These are phyloP conservation scores for Pythium sukuiense DNA, from an alignment of 352 stramenopile species.

Conservation along the genomic window DNA sequence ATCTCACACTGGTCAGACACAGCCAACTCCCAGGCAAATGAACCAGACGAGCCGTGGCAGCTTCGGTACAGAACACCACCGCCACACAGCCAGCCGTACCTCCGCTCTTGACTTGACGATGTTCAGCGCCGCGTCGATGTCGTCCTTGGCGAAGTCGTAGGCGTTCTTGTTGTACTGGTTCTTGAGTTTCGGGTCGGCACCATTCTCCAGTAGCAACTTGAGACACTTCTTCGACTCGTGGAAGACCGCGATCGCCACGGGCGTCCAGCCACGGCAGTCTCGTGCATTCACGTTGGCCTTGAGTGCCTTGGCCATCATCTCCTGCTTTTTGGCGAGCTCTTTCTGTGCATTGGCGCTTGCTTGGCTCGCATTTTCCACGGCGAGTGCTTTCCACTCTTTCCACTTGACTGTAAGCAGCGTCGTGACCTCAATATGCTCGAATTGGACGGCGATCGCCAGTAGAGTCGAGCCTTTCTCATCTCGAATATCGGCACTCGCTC, in stretches of 20 bases:
- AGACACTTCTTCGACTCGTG: conserved; percentile 80
- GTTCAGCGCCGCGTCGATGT: conserved; percentile 82
- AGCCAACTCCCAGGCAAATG: not conserved
- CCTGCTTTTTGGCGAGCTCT: conserved; percentile 28
- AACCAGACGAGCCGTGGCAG: not conserved
- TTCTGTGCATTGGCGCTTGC: conserved; percentile 30
- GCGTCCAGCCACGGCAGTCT: conserved; percentile 86
- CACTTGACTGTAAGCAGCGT: conserved; percentile 61
- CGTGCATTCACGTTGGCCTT: conserved; percentile 73
- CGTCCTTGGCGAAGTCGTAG: conserved; percentile 88
- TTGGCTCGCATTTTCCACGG: conserved; percentile 15
- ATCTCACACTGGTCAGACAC: not conserved
- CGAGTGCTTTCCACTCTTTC: conserved; percentile 35
- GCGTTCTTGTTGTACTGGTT: conserved; percentile 91
- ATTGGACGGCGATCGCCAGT: conserved; percentile 69
- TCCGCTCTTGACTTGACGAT: conserved; percentile 75
- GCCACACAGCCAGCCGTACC: conserved; percentile 23
- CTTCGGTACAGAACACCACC: not conserved
- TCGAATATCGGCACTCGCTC: conserved; percentile 69
- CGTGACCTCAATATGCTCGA: conserved; percentile 65
- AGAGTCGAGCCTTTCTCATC: conserved; percentile 81
- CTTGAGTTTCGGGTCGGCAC: conserved; percentile 79
- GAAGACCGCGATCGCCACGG: conserved; percentile 84
- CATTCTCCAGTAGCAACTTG: conserved; percentile 71
- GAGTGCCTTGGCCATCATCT: conserved; percentile 47